These are phyloP conservation scores for Phalaenopsis equestris DNA, from an alignment of 106 monocot genomes.

Conservation along the genomic window DNA sequence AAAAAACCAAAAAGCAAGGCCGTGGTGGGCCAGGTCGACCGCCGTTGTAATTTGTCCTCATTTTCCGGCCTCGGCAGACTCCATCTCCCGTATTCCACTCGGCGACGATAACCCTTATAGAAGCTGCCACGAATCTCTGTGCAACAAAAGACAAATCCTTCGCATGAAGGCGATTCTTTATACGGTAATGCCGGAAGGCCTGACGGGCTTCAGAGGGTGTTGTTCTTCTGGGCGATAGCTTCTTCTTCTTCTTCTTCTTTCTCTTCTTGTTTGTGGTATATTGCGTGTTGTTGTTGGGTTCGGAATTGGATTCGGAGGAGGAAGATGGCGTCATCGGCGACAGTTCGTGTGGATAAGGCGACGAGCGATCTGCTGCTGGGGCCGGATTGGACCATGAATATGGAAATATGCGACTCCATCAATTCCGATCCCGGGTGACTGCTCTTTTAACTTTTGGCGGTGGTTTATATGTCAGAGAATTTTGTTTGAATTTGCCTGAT, in stretches of 20 bases:
- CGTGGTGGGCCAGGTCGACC: too few species aligned
- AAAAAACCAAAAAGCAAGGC: too few species aligned
- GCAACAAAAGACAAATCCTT: not conserved
- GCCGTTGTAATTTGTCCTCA: not conserved
- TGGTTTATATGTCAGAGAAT: too few species aligned
- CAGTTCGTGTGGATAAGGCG: conserved; percentile 68
- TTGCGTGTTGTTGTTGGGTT: not conserved
- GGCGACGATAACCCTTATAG: not conserved
- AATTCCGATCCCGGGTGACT: conserved; percentile 53
- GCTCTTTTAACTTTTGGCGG: not conserved
- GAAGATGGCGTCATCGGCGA: conserved; percentile 24
- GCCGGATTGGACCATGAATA: conserved; percentile 75
- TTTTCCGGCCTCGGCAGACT: not conserved
- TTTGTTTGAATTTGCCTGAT: too few species aligned
- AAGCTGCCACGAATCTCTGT: too few species aligned
- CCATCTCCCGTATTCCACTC: not conserved
- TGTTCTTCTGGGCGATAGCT: not conserved
- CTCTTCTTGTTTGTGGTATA: not conserved
- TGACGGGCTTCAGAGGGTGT: not conserved
- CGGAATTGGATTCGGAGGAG: not conserved
- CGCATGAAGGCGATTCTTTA: not conserved
- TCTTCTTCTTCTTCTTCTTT: not conserved
- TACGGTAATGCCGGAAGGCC: not conserved
- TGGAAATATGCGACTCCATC: conserved; percentile 77
- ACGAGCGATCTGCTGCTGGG: conserved; percentile 72